Conservation (phyloP, 192 early-diverging fungal genomes). For the Gonapodya sp. region DNA sequence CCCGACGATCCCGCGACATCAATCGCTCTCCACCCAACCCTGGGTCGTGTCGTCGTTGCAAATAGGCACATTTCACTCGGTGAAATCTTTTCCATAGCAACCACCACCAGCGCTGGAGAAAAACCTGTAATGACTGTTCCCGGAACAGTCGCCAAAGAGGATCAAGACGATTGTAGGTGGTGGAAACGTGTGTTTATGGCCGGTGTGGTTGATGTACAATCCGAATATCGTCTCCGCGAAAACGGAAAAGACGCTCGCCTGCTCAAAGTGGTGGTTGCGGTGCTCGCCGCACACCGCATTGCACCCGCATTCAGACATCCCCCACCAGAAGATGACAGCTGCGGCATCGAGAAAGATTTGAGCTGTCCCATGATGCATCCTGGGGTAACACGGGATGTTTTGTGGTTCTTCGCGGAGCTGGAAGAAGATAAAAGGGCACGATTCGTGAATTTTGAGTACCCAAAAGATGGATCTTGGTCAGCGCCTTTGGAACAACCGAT, state of each 20-base stretch:
- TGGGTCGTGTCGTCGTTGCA: background rate
- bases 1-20: too few species aligned
- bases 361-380: background rate
- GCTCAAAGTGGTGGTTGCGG: background rate
- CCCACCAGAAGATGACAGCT: background rate
- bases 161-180: background rate
- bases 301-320: background rate
- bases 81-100: background rate
- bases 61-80: background rate
- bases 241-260: background rate
- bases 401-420: background rate
- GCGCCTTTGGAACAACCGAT: background rate
- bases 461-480: background rate
- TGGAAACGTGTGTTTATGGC: background rate
- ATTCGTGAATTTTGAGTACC: background rate
- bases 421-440: background rate
- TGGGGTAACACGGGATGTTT: background rate
- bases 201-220: background rate
- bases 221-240: background rate
- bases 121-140: background rate
- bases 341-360: background rate
- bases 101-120: background rate
- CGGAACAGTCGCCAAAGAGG: background rate
- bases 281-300: background rate
- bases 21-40: background rate